Percentiles rank a stretch among this genome's conserved stretches.
phyloP scores from a whole-genome alignment of 2,329 filamentous ascomycete species.

The Chaetoscypha palmicola region DNA sequence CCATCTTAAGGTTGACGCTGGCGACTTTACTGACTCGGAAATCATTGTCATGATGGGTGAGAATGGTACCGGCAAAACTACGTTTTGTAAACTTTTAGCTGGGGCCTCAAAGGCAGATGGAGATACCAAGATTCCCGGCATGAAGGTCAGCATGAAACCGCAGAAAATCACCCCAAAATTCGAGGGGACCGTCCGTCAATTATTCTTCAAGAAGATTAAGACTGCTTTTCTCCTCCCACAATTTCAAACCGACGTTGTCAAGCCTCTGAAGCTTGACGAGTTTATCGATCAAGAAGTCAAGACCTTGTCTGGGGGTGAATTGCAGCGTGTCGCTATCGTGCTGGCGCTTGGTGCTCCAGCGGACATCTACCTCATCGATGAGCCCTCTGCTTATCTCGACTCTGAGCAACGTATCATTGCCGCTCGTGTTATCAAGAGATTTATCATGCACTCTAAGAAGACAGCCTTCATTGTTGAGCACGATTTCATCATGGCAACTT shows the following conservation, averaged over 20 bases:
- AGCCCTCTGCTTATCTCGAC: constrained; percentile 94
- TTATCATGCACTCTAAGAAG: constrained; percentile 99
- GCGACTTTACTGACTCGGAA: constrained; percentile 93
- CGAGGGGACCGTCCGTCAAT: constrained; percentile 88
- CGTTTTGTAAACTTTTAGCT: constrained; percentile 93
- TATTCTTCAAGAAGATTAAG: constrained; percentile 99
- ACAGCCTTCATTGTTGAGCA: constrained; percentile 99
- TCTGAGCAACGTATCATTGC: constrained; percentile 99
- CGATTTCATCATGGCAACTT: constrained; percentile 94
- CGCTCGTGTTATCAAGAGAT: constrained; percentile 95
- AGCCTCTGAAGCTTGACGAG: constrained; percentile 97
- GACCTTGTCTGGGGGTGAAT: constrained; percentile 97
- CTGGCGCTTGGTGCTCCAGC: constrained; percentile 91
- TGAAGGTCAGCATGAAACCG: constrained; percentile 99
- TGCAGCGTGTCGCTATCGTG: constrained; percentile 98
- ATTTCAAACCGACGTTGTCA: constrained; percentile 99
- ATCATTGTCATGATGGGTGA: constrained; percentile 99
- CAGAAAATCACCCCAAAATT: constrained; percentile 99
- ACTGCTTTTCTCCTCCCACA: constrained; percentile 91
- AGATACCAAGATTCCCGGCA: constrained; percentile 69
- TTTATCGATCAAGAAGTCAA: constrained; percentile 99
- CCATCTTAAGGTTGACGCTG: constrained; percentile 71
- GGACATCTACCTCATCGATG: constrained; percentile 97
- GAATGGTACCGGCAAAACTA: constrained; percentile 98
- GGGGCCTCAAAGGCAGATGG: constrained; percentile 89